Evolutionary conservation across 1,284 basidiomycete species (phyloP).

Genomic region (Schizophyllum amplum): DNA sequence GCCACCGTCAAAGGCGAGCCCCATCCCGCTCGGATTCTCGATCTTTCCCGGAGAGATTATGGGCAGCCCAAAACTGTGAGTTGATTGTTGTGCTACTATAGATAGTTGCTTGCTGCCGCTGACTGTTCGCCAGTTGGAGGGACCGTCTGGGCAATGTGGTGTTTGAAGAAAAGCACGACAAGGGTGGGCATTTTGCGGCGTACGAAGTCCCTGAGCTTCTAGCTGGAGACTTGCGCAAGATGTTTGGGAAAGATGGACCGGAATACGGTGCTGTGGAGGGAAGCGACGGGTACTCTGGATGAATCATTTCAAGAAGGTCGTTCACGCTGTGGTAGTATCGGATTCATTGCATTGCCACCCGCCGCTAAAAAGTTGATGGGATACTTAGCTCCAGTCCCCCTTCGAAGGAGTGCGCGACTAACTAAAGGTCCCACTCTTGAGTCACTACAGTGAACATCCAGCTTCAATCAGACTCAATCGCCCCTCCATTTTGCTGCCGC

Average conservation of each 20-base stretch:
- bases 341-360: no score
- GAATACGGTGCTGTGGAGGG: slow-evolving; percentile 15
- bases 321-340: no score
- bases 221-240: slow-evolving; percentile 14
- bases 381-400: no score
- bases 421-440: no score
- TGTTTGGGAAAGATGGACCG: slow-evolving; percentile 15
- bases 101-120: not conserved
- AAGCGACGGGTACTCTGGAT: slow-evolving; percentile 15
- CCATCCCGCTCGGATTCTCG: slow-evolving; percentile 10
- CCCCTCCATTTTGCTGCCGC: no score
- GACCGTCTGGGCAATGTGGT: slow-evolving; percentile 9
- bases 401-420: no score
- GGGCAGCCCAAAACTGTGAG: not conserved
- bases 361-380: no score
- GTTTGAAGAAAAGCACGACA: slow-evolving; percentile 13
- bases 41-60: slow-evolving; percentile 9
- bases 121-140: not conserved
- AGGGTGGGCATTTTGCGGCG: slow-evolving; percentile 16
- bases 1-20: slow-evolving; percentile 3
- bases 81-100: no score
- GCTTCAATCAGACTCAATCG: no score
- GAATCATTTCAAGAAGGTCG: no score
- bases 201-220: slow-evolving; percentile 13
- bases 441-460: no score